Percentiles rank a stretch among this genome's conserved stretches.
Evolutionary conservation across 345 rosid genomes (phyloP).

Genomic region (Lenwebbia sp.): DNA sequence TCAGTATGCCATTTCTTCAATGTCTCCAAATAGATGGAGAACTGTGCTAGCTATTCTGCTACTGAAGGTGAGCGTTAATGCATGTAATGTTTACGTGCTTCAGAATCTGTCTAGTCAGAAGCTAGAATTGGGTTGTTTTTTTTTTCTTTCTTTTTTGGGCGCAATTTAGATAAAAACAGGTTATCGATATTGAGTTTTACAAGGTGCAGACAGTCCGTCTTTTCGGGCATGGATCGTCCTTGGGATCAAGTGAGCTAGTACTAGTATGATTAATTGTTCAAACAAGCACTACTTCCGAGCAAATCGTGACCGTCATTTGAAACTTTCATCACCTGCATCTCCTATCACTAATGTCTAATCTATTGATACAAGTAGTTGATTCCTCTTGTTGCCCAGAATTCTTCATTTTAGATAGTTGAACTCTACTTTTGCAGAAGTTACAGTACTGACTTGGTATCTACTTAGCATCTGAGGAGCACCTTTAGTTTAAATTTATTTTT

Average conservation of each 20-base stretch:
- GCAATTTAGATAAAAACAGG: neutral
- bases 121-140: neutral
- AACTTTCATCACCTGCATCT: neutral
- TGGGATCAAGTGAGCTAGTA: no score
- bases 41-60: neutral
- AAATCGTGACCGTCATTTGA: neutral
- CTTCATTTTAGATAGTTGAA: neutral
- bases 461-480: neutral
- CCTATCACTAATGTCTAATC: neutral
- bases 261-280: neutral
- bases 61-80: neutral
- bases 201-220: neutral
- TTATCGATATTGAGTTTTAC: neutral
- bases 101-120: neutral
- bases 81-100: neutral
- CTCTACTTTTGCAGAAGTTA: neutral
- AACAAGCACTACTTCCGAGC: neutral
- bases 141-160: neutral
- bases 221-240: neutral
- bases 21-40: neutral
- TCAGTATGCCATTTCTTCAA: neutral
- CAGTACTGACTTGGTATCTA: neutral
- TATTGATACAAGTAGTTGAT: neutral
- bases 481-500: no score
- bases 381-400: neutral